Base-by-base conservation (phyloP, 2,329 filamentous ascomycete genomes). In the Clonostachys byssicola region DNA sequence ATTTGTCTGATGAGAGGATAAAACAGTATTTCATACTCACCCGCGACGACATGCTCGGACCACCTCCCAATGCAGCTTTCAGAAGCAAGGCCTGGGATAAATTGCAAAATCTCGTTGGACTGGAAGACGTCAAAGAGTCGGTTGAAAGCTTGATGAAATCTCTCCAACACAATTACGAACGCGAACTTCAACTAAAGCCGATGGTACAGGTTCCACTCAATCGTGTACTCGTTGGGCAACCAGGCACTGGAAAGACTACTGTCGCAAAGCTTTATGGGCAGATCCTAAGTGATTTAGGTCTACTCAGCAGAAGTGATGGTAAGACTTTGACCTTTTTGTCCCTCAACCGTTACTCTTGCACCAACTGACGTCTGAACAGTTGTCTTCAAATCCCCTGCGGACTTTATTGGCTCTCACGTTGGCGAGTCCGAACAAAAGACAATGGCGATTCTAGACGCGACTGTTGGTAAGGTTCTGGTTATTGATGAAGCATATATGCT, bases 401-500 rank as follows among this genome's bases (percentile, higher is more conserved):
- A 92, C 57, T 89, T 92, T 54, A 67, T 90, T 3, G 86, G 85
- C 0, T 67, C 61, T 23, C 72, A 64, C 2, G 55, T 91, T 0
- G 88, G 88, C 2, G 71, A 74, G 8, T 90, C 86, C 0, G 88
- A 92, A 59, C 71, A 75, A 10, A 81, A 83, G 35, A 90, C 87
- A 0, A 89, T 87, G 55, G 80, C 71, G 0, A 89, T 90, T 13
- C 70, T 91, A 0, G 78, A 77, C 2, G 69, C 80, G 0, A 81
- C 84, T 0, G 54, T 75, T 3, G 88, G 88, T 1, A 91, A 89
- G 55, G 83, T 91, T 2, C 72, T 92, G 0, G 80, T 91, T 35
- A 89, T 92, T 12, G 88, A 92, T 50, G 87, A 92, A 58, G 86
- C 86, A 0, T 90, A 91, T 54, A 81, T 81, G 55, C 72, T 91